These are phyloP conservation scores for Cladosporium colombiae DNA, from an alignment of 2,329 filamentous ascomycete genomes.

Conservation along the genomic window DNA sequence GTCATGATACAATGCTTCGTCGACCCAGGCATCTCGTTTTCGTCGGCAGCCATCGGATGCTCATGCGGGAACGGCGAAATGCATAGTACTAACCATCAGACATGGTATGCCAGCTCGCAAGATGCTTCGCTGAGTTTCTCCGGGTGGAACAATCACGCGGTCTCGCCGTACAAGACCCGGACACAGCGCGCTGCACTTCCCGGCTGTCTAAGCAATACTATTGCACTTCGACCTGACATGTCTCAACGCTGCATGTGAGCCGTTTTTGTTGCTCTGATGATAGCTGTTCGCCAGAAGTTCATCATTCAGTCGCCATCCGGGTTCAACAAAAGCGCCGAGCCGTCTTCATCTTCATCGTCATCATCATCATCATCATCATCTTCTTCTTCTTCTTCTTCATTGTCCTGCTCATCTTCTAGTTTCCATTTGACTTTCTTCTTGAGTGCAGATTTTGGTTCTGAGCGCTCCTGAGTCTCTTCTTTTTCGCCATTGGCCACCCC, in stretches of 20 bases:
- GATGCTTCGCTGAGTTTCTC: background rate
- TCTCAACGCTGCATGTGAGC: too few relatives aligned
- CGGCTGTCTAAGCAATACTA: background rate
- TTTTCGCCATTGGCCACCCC: constrained; percentile 26
- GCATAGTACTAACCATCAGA: background rate
- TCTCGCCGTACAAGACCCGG: background rate
- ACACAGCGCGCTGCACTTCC: background rate
- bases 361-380: too few relatives aligned
- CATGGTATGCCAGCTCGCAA: background rate
- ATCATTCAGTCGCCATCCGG: constrained; percentile 15
- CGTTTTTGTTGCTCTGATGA: too few relatives aligned
- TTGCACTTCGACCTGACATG: background rate
- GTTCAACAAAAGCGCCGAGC: constrained; percentile 5
- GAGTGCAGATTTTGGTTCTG: background rate
- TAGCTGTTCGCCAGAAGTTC: background rate
- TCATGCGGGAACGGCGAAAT: background rate
- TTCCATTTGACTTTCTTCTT: constrained; percentile 5
- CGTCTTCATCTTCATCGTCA: constrained; percentile 1
- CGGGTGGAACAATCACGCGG: background rate
- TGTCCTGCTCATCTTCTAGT: background rate
- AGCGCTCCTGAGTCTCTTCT: constrained; percentile 22
- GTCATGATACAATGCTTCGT: background rate
- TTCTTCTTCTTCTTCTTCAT: background rate
- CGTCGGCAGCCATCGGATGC: background rate
- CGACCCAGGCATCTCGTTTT: background rate